Evolutionary conservation across 371 early-diverging fungal species (phyloP).

Genomic region (Mycotypha africana): DNA sequence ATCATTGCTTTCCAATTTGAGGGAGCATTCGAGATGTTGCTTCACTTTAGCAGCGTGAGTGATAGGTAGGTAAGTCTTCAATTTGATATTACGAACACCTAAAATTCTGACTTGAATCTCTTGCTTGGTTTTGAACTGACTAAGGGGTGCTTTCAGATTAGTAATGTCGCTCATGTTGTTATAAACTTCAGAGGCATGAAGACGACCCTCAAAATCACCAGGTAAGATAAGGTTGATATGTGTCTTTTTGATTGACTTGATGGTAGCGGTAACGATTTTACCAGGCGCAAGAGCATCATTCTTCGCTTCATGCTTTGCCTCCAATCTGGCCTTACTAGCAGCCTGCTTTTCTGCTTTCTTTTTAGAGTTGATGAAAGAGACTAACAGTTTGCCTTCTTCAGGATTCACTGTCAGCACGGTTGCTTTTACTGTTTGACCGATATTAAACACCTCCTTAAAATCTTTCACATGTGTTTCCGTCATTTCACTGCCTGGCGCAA

Average conservation of each 20-base stretch:
- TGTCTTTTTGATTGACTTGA: slow-evolving; percentile 47
- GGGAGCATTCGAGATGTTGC: slow-evolving; percentile 22
- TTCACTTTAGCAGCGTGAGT: slow-evolving; percentile 34
- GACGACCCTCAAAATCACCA: slow-evolving; percentile 58
- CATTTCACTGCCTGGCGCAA: slow-evolving; percentile 64
- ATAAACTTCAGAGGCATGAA: slow-evolving; percentile 61
- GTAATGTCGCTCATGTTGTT: slow-evolving; percentile 38
- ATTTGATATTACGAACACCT: slow-evolving; percentile 56
- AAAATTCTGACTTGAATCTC: slow-evolving; percentile 56
- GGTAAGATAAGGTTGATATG: slow-evolving; percentile 64
- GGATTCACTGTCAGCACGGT: slow-evolving; percentile 57
- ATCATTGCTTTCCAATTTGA: slow-evolving; percentile 10
- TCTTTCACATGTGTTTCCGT: slow-evolving; percentile 47
- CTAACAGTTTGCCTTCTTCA: slow-evolving; percentile 22
- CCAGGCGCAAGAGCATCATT: slow-evolving; percentile 61
- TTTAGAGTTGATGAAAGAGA: slow-evolving; percentile 30
- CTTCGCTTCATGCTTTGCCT: slow-evolving; percentile 19
- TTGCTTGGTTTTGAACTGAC: slow-evolving; percentile 28
- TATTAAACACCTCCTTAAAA: slow-evolving; percentile 46
- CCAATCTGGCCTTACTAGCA: slow-evolving; percentile 18
- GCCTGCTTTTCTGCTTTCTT: slow-evolving; percentile 31
- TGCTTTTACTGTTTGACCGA: slow-evolving; percentile 81
- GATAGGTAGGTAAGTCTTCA: slow-evolving; percentile 57
- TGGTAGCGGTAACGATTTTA: slow-evolving; percentile 40
- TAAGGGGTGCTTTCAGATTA: slow-evolving; percentile 36